Conservation (phyloP, 2,329 filamentous ascomycete species). For the Hymenoscyphus fraxineus region DNA sequence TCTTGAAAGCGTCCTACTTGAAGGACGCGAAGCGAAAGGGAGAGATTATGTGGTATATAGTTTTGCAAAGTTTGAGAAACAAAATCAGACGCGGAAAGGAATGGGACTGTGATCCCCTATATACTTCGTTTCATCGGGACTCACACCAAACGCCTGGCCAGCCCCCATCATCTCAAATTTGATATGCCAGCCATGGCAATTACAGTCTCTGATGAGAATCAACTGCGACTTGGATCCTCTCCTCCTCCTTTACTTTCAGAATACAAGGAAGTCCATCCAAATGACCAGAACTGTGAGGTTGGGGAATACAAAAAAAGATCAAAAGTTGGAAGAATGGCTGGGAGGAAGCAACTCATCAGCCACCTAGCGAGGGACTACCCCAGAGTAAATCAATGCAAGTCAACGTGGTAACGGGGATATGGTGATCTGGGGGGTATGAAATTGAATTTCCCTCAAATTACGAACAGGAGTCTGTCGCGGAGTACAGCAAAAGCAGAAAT, state of each 20-base stretch:
- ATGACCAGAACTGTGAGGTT: slow-evolving; percentile 10
- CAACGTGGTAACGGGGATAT: slow-evolving; percentile 12
- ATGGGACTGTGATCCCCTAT: slow-evolving; percentile 15
- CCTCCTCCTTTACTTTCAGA: slow-evolving; percentile 14
- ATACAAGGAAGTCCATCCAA: slow-evolving; percentile 12
- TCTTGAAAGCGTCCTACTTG: slow-evolving; percentile 13
- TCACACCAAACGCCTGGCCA: slow-evolving; percentile 10
- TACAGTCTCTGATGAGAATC: slow-evolving; percentile 10
- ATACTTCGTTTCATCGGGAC: slow-evolving; percentile 19
- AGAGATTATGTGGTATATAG: slow-evolving; percentile 4
- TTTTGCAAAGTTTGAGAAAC: slow-evolving; percentile 1
- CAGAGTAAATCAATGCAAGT: slow-evolving; percentile 24
- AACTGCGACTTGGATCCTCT: slow-evolving; percentile 19
- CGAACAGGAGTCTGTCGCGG: neutral
- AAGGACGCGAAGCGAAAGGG: slow-evolving; percentile 2
- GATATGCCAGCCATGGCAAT: slow-evolving; percentile 13
- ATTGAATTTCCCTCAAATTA: neutral
- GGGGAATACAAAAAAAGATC: neutral
- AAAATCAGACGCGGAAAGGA: slow-evolving; percentile 8
- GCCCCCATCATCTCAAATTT: slow-evolving; percentile 17
- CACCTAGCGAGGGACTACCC: slow-evolving; percentile 16
- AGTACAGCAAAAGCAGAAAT: neutral
- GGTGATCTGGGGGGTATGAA: neutral
- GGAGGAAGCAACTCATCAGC: slow-evolving; percentile 1
- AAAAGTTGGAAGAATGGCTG: slow-evolving; percentile 16